phyloP scores from a whole-genome alignment of 2,329 filamentous ascomycete species.

The Arachnopeziza araneosa region DNA sequence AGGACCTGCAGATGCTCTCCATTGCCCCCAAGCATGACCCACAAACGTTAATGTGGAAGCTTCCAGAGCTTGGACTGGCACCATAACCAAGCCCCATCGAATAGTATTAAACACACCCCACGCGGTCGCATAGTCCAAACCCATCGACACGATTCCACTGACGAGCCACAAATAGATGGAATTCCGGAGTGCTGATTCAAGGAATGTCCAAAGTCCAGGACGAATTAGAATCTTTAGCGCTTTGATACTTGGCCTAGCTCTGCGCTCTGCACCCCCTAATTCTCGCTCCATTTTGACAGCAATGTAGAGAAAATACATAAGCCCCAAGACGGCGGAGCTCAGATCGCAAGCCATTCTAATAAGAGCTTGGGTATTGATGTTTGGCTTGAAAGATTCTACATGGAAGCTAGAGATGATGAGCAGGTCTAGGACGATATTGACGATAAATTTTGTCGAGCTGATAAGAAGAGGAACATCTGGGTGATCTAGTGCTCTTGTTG shows the following conservation, averaged over 20 bases:
- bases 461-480: conserved; percentile 65
- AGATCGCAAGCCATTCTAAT: conserved; percentile 59
- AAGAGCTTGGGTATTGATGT: conserved; percentile 57
- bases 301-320: conserved; percentile 52
- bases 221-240: conserved; percentile 46
- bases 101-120: conserved; percentile 73
- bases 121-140: conserved; percentile 60
- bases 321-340: conserved; percentile 46
- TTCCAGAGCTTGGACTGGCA: conserved; percentile 63
- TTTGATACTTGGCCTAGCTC: conserved; percentile 34
- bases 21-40: conserved; percentile 59
- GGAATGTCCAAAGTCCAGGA: conserved; percentile 54
- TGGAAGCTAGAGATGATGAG: conserved; percentile 62
- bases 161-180: conserved; percentile 68
- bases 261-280: conserved; percentile 5
- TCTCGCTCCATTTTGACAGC: conserved; percentile 10
- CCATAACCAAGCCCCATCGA: conserved; percentile 69
- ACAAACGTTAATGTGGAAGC: conserved; percentile 60
- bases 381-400: conserved; percentile 47
- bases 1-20: conserved; percentile 34
- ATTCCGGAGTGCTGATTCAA: conserved; percentile 63
- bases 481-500: conserved; percentile 60
- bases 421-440: conserved; percentile 64
- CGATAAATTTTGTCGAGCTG: conserved; percentile 54
- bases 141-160: conserved; percentile 56